Percentiles rank a stretch among this genome's conserved stretches.
Evolutionary conservation across 2,329 filamentous ascomycete genomes (phyloP).

Genomic region (Clonostachys solani): DNA sequence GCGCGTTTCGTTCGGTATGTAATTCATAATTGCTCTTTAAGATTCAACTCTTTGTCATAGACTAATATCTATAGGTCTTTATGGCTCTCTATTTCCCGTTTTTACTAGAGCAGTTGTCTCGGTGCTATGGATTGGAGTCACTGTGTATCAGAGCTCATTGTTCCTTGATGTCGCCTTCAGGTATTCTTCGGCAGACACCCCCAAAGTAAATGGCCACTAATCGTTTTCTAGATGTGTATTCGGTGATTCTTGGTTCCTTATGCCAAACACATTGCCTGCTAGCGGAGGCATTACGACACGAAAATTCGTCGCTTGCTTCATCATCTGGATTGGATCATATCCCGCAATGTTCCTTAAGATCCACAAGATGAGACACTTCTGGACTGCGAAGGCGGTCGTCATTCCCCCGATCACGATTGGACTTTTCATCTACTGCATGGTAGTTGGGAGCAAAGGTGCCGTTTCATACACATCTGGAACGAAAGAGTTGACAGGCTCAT

Average conservation of each 20-base stretch:
- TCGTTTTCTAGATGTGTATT: background rate
- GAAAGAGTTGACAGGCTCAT: no score
- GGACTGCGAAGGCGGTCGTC: background rate
- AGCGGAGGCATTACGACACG: background rate
- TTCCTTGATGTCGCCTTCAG: background rate
- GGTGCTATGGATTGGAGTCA: background rate
- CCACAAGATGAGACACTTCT: background rate
- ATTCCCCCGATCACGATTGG: background rate
- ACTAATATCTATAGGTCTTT: background rate
- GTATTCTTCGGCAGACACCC: no score
- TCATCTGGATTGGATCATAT: background rate
- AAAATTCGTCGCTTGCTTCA: background rate
- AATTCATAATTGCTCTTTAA: no score
- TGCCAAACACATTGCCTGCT: background rate
- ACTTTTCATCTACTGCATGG: constrained; percentile 2
- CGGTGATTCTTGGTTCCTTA: background rate
- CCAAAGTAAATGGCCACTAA: no score
- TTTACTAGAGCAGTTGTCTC: background rate
- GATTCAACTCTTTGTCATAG: no score
- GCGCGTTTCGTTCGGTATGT: background rate
- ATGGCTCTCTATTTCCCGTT: background rate
- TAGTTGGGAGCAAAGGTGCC: background rate
- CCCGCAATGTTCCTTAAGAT: background rate
- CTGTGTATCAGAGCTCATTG: background rate
- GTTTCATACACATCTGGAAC: no score